Conservation (phyloP, 768 basidiomycete species). For the Boletus vermiculosoides region DNA sequence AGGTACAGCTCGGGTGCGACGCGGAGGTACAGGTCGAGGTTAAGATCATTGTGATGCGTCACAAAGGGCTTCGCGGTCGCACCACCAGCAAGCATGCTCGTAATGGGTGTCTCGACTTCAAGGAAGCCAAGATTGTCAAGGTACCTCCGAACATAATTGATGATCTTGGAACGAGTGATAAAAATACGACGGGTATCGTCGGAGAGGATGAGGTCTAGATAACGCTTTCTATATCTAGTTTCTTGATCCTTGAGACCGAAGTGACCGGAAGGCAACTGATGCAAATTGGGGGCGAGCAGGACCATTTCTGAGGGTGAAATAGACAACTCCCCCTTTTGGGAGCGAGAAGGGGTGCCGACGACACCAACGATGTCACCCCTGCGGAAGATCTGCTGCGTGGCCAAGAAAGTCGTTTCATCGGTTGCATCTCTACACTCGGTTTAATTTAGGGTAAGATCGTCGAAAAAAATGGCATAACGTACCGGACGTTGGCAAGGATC, state of each 20-base stretch:
- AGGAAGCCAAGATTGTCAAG: constrained; percentile 91
- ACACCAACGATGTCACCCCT: constrained; percentile 97
- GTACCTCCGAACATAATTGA: constrained; percentile 92
- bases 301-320: constrained; percentile 78
- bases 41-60: constrained; percentile 98
- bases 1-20: constrained; percentile 97
- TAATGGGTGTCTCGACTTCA: constrained; percentile 99
- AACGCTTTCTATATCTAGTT: constrained; percentile 96
- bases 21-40: constrained; percentile 94
- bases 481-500: constrained; percentile 88
- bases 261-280: constrained; percentile 90
- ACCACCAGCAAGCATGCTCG: constrained; percentile 92
- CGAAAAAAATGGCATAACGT: constrained; percentile 35
- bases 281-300: constrained; percentile 93
- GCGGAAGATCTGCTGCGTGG: constrained; percentile 81
- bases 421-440: constrained; percentile 50
- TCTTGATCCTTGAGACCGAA: constrained; percentile 98
- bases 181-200: constrained; percentile 88
- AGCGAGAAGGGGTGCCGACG: constrained; percentile 82
- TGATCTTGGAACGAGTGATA: constrained; percentile 81
- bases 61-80: constrained; percentile 99
- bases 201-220: constrained; percentile 96
- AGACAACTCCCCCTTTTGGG: constrained; percentile 93
- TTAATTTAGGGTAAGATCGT: constrained; percentile 20
- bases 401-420: constrained; percentile 61